Evolutionary conservation across 352 stramenopile species (phyloP).

Genomic region (Phytophthora melonis): DNA sequence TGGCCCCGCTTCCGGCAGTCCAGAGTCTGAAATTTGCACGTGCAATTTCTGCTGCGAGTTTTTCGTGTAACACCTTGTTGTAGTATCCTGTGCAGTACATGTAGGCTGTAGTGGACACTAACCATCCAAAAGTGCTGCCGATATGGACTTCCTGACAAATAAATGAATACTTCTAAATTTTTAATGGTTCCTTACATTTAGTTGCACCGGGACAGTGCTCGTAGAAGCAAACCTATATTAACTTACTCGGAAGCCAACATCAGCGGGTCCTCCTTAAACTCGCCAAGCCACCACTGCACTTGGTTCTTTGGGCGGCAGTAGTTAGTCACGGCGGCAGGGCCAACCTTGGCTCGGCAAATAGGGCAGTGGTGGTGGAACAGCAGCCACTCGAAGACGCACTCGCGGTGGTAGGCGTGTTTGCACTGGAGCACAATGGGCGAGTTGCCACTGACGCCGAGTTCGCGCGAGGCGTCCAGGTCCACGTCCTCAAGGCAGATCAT

Average conservation of each 20-base stretch:
- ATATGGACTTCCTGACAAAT: too few relatives aligned
- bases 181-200: neutral
- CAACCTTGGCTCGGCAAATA: constrained; percentile 54
- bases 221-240: neutral
- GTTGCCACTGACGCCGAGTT: constrained; percentile 28
- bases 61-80: too few relatives aligned
- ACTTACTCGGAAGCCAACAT: constrained; percentile 19
- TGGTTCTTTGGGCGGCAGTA: constrained; percentile 60
- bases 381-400: constrained; percentile 71
- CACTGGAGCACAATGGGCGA: constrained; percentile 55
- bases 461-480: constrained; percentile 24
- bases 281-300: constrained; percentile 69
- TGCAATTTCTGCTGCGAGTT: too few relatives aligned
- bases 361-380: constrained; percentile 65
- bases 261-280: constrained; percentile 60
- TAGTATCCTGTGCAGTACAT: too few relatives aligned
- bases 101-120: too few relatives aligned
- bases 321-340: constrained; percentile 50
- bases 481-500: constrained; percentile 66
- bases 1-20: constrained; percentile 10
- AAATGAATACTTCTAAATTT: neutral
- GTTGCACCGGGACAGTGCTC: neutral
- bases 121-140: too few relatives aligned
- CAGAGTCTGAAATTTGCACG: neutral
- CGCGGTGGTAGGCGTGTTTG: constrained; percentile 62